phyloP scores from a whole-genome alignment of 257 asterid genomes.

The Fraxinus anomala region DNA sequence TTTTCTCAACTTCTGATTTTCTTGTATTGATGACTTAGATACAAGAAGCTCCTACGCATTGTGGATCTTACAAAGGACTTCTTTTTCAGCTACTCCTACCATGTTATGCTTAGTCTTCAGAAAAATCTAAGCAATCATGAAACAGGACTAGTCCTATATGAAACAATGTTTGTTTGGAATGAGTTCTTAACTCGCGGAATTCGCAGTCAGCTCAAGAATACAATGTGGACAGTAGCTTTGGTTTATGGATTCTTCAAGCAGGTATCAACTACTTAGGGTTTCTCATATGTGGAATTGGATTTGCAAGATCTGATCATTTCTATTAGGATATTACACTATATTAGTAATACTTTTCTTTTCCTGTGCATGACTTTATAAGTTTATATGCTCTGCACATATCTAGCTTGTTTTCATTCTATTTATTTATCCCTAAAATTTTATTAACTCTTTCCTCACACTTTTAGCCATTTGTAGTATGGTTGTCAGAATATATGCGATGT shows the following conservation, averaged over 20 bases:
- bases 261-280: constrained; percentile 44
- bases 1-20: constrained; percentile 34
- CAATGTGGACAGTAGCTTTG: constrained; percentile 89
- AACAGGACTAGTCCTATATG: constrained; percentile 58
- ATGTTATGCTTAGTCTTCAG: constrained; percentile 89
- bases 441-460: not conserved
- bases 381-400: not conserved
- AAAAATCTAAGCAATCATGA: constrained; percentile 74
- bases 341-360: not conserved
- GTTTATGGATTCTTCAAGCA: constrained; percentile 91
- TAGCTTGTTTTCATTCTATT: not conserved
- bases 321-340: not conserved
- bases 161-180: constrained; percentile 96
- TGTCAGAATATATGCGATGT: not conserved
- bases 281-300: not conserved
- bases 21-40: constrained; percentile 60
- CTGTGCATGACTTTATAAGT: not conserved
- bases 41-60: constrained; percentile 85
- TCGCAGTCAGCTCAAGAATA: constrained; percentile 76
- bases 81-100: constrained; percentile 96
- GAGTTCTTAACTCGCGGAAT: constrained; percentile 92
- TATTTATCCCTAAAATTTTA: not conserved
- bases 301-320: not conserved
- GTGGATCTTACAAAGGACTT: constrained; percentile 98
- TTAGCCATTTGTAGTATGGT: not conserved